These are phyloP conservation scores for Tagetes patula DNA, from an alignment of 129 eudicot genomes.

Conservation along the genomic window DNA sequence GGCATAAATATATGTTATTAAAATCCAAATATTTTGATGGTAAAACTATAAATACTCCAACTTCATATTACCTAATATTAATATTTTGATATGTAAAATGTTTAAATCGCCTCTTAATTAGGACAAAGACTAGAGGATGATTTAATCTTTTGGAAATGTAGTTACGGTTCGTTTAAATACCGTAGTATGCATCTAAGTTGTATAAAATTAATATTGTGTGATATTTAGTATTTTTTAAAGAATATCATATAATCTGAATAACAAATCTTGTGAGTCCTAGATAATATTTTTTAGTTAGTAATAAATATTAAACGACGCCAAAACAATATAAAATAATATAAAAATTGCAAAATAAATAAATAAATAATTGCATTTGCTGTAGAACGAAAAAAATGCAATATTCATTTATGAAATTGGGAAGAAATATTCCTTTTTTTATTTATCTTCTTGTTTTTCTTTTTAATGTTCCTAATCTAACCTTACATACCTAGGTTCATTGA, in stretches of 20 bases:
- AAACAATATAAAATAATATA: too few species aligned
- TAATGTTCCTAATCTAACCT: too few species aligned
- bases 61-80: background rate
- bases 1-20: background rate
- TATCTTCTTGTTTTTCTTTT: too few species aligned
- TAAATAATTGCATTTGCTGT: background rate
- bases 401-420: background rate
- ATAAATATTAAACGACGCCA: background rate
- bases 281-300: conserved; percentile 4
- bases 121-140: background rate
- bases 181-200: background rate
- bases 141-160: background rate
- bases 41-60: background rate
- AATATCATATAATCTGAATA: background rate
- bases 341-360: background rate
- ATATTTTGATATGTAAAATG: background rate
- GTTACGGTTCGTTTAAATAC: background rate
- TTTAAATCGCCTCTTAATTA: background rate
- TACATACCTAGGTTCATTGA: too few species aligned
- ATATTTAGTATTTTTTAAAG: background rate
- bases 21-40: background rate
- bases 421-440: background rate
- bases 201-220: background rate
- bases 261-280: background rate
- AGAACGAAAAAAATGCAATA: background rate